Percentiles rank a stretch among this genome's conserved stretches.
Conservation (phyloP, 805 yeast species). For the Candida easanensis region DNA sequence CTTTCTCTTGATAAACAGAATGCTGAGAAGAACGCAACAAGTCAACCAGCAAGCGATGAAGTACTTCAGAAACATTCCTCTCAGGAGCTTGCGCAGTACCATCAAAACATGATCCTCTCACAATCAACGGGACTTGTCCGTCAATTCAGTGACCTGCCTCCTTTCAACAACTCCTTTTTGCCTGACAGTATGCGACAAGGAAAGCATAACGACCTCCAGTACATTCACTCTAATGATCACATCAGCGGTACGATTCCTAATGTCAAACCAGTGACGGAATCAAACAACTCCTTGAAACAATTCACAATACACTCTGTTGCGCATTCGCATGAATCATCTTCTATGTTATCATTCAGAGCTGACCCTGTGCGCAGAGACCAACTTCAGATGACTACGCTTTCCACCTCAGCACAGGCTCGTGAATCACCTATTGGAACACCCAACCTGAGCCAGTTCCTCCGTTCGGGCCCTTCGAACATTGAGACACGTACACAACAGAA, state of each 20-base stretch:
- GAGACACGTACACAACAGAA: constrained; percentile 81
- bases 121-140: constrained; percentile 53
- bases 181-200: constrained; percentile 14
- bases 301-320: constrained; percentile 21
- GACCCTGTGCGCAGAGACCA: constrained; percentile 14
- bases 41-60: neutral
- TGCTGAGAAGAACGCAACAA: neutral
- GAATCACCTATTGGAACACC: constrained; percentile 23
- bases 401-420: constrained; percentile 22
- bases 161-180: constrained; percentile 26
- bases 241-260: constrained; percentile 16
- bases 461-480: constrained; percentile 33
- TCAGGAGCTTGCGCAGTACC: constrained; percentile 29
- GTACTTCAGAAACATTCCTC: constrained; percentile 6
- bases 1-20: neutral
- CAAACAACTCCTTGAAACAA: constrained; percentile 25
- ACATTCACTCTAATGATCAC: constrained; percentile 31
- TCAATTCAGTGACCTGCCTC: constrained; percentile 32
- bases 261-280: constrained; percentile 12
- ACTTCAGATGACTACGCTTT: constrained; percentile 9
- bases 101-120: constrained; percentile 44
- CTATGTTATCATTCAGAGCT: constrained; percentile 24
- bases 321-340: constrained; percentile 21
- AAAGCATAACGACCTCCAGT: constrained; percentile 14
- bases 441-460: constrained; percentile 41